Conservation (phyloP, 768 basidiomycete species). For the Cyclocybe cylindracea region DNA sequence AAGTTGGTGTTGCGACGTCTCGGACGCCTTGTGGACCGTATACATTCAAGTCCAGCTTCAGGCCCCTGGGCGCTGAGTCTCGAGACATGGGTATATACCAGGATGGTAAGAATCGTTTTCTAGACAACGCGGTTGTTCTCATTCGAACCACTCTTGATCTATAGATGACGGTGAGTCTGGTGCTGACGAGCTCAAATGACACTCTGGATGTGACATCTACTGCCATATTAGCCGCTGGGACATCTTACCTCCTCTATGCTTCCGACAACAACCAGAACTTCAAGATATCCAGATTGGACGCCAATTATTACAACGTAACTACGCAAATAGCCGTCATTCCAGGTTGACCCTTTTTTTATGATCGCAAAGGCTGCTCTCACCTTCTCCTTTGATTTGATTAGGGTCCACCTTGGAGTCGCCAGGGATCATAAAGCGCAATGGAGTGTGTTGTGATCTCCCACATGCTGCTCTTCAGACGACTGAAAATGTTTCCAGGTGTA, state of each 20-base stretch:
- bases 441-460: slow-evolving; percentile 27
- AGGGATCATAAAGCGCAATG: slow-evolving; percentile 60
- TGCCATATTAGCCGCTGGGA: slow-evolving; percentile 36
- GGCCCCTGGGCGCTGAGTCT: slow-evolving; percentile 59
- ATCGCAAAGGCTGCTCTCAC: not conserved
- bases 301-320: slow-evolving; percentile 60
- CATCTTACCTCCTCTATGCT: slow-evolving; percentile 61
- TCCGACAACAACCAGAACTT: slow-evolving; percentile 72
- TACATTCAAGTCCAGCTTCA: slow-evolving; percentile 54
- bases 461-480: not conserved
- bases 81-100: slow-evolving; percentile 60
- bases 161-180: slow-evolving; percentile 40
- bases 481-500: slow-evolving; percentile 39
- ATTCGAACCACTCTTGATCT: not conserved
- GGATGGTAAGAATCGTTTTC: slow-evolving; percentile 41
- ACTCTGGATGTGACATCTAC: not conserved
- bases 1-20: slow-evolving; percentile 62
- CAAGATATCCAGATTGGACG: slow-evolving; percentile 59
- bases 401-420: slow-evolving; percentile 62
- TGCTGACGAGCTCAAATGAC: too few relatives aligned
- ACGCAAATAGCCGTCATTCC: slow-evolving; percentile 44
- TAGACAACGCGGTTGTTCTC: not conserved
- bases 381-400: slow-evolving; percentile 13
- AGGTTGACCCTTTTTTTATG: slow-evolving; percentile 28
- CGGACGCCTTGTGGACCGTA: slow-evolving; percentile 63